Evolutionary conservation across 2,329 filamentous ascomycete species (phyloP), one percentile per base, ranked within the genome.

Genomic region (Fusarium sp.): DNA sequence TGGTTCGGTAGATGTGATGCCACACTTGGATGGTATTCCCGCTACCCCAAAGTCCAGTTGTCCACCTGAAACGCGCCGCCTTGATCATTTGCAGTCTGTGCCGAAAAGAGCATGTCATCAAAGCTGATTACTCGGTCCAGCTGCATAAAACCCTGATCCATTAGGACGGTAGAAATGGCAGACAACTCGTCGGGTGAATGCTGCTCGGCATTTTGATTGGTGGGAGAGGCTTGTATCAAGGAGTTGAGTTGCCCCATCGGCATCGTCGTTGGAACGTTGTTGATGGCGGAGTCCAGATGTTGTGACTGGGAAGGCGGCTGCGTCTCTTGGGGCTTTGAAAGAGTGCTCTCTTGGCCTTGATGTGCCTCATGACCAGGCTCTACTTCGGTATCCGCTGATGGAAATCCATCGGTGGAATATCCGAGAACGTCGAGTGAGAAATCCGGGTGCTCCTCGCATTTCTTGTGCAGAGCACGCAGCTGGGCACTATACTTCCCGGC

Each of bases 71-170:
- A 70, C 2, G 52, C 6, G 11, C 32, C 39, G 1, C 25, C 57
- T 39, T 73, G 68, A 10, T 75, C 72, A 2, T 70, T 61, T 5
- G 65, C 69, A 20, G 72, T 75, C 13, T 74, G 72, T 27, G 72
- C 69, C 3, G 77, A 76, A n/a, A 82, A 82, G 66, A 82, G 79
- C 71, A 80, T 79, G 35, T 83, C 81, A 25, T 83, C 80, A n/a
- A 82, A 81, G 16, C 79, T 82, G 3, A 83, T 83, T 0, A 83
- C 72, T 1, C 82, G 66, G 13, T 83, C 82, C 56, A 82, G 61
- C 1, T 80, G 78, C 68, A 81, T 75, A n/a, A 82, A 82, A 0
- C 76, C 64, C 18, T 82, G 80, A 7, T 82, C 75, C 73, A 82
- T 79, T 1, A 82, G 59, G 25, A 78, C 77, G 1, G 80, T 80